A percentile compares a stretch with the other conserved stretches of the same genome.
Evolutionary conservation across 2,329 filamentous ascomycete genomes (phyloP).

Genomic region (Magnaporthales sp.): DNA sequence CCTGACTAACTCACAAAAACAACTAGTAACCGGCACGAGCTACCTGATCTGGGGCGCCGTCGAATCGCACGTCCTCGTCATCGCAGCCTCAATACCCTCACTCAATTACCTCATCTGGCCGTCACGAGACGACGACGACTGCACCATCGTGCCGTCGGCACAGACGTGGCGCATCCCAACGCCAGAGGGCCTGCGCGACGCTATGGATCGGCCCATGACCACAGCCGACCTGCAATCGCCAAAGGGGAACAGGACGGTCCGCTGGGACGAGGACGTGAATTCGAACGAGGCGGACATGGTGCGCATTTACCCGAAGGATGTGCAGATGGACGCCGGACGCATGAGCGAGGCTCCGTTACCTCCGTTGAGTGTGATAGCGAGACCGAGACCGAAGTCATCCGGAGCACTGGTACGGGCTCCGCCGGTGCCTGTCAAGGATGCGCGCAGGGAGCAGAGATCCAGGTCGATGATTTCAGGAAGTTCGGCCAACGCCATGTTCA

Average conservation of each 20-base stretch:
- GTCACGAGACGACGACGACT: not conserved
- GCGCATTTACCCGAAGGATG: not conserved
- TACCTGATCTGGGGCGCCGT: not conserved
- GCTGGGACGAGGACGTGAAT: too few relatives aligned
- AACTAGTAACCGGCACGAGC: not conserved
- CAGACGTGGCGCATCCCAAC: not conserved
- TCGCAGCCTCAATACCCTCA: not conserved
- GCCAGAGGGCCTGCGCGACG: slow-evolving; percentile 2
- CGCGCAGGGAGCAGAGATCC: not conserved
- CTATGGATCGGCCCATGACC: not conserved
- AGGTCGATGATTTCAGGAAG: not conserved
- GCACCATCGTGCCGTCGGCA: not conserved
- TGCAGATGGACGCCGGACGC: not conserved
- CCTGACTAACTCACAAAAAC: not conserved
- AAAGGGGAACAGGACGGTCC: not conserved
- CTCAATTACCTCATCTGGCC: not conserved
- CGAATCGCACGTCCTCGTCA: not conserved
- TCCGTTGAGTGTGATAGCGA: not conserved
- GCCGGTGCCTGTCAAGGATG: not conserved
- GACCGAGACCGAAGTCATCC: not conserved
- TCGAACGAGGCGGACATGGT: not conserved
- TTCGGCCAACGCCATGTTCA: not conserved
- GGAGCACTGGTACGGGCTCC: not conserved
- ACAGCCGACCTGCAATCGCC: not conserved
- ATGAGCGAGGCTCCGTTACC: not conserved